phyloP scores from a whole-genome alignment of 169 alveolate species.

The Amoebophrya sp. region DNA sequence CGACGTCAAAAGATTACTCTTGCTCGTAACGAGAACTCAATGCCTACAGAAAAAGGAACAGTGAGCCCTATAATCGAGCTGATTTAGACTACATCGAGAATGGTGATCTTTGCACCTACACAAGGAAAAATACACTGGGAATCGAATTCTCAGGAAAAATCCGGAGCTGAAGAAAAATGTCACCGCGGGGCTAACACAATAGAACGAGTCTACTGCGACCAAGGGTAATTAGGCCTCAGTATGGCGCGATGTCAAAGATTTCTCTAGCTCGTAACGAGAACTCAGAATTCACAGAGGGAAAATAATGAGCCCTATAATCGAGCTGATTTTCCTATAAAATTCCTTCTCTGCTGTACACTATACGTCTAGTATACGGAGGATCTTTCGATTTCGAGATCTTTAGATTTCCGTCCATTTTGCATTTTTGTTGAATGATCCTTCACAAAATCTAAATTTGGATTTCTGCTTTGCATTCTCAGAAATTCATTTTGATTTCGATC shows the following conservation, averaged over 20 bases:
- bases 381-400: too few species aligned
- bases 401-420: too few species aligned
- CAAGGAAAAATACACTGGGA: not conserved
- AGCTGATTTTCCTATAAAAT: not conserved
- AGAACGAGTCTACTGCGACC: not conserved
- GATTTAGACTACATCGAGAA: not conserved
- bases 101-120: not conserved
- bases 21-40: slow-evolving; percentile 24
- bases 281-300: not conserved
- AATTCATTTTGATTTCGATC: too few species aligned
- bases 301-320: not conserved
- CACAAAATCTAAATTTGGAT: too few species aligned
- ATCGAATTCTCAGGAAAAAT: not conserved
- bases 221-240: not conserved
- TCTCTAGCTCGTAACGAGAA: not conserved
- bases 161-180: not conserved
- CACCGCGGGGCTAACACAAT: not conserved
- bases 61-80: slow-evolving; percentile 11
- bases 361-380: too few species aligned
- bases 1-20: not conserved
- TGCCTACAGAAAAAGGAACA: not conserved
- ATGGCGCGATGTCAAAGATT: not conserved
- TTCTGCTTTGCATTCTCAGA: too few species aligned
- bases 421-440: too few species aligned
- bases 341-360: too few species aligned